These are phyloP conservation scores for Chalciporus piperatus DNA, from an alignment of 768 basidiomycete species.

Conservation along the genomic window DNA sequence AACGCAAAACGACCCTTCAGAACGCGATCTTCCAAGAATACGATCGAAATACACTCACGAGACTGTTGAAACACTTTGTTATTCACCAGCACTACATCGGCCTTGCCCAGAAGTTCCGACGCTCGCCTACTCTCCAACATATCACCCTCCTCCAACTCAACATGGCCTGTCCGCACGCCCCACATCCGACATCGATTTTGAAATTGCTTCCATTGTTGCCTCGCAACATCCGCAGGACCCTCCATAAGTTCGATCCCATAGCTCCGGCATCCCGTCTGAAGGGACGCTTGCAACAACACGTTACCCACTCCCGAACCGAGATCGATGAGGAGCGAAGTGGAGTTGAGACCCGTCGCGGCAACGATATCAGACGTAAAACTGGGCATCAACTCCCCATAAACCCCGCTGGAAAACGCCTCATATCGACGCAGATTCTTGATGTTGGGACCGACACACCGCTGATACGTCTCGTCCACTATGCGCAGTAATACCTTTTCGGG, in stretches of 20 bases:
- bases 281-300: slow-evolving; percentile 74
- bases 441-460: slow-evolving; percentile 88
- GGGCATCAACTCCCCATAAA: slow-evolving; percentile 89
- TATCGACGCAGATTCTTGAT: slow-evolving; percentile 80
- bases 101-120: slow-evolving; percentile 66
- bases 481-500: slow-evolving; percentile 68
- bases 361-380: slow-evolving; percentile 59
- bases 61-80: slow-evolving; percentile 81
- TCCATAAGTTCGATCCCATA: slow-evolving; percentile 81
- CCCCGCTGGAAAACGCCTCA: slow-evolving; percentile 77
- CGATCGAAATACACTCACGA: slow-evolving; percentile 46
- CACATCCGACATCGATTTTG: slow-evolving; percentile 83
- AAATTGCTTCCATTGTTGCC: slow-evolving; percentile 72
- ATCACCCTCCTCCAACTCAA: slow-evolving; percentile 81
- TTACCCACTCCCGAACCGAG: slow-evolving; percentile 87
- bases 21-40: neutral
- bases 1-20: slow-evolving; percentile 1
- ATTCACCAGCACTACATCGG: slow-evolving; percentile 90
- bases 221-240: slow-evolving; percentile 78
- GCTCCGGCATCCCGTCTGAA: slow-evolving; percentile 75
- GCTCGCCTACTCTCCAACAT: slow-evolving; percentile 73
- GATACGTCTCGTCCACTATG: slow-evolving; percentile 88
- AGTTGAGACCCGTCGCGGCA: slow-evolving; percentile 45
- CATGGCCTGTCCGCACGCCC: slow-evolving; percentile 74
- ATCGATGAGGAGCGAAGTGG: slow-evolving; percentile 72